Conservation (phyloP, 1,139 yeast species). For the Debaryomyces sp. region DNA sequence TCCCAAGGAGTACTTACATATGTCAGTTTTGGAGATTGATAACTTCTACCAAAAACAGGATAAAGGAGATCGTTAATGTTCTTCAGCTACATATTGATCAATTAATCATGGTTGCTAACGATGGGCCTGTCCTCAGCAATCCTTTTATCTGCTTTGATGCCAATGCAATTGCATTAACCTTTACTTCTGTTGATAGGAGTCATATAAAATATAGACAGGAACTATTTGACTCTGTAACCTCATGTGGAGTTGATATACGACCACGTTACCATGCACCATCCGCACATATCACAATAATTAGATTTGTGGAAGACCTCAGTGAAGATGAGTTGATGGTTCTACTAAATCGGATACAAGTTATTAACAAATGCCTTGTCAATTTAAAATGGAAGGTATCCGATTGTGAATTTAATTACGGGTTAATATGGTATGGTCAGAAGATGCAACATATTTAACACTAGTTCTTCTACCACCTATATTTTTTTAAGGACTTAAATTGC, state of each 20-base stretch:
- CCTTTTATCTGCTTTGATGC: slow-evolving; percentile 1
- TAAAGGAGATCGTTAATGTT: neutral
- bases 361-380: neutral
- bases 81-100: neutral
- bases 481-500: neutral
- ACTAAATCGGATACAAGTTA: neutral
- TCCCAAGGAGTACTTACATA: neutral
- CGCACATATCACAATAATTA: slow-evolving; percentile 1
- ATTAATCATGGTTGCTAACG: neutral
- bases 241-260: neutral
- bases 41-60: neutral
- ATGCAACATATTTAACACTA: neutral
- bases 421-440: neutral
- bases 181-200: slow-evolving; percentile 1
- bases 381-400: neutral
- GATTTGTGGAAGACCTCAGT: neutral
- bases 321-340: neutral
- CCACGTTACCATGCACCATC: slow-evolving; percentile 1
- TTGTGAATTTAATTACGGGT: slow-evolving; percentile 1
- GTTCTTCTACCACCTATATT: neutral
- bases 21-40: neutral
- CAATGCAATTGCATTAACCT: slow-evolving; percentile 1
- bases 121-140: neutral
- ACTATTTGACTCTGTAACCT: neutral
- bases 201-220: neutral